phyloP scores from a whole-genome alignment of 2,329 filamentous ascomycete species.

The Bipolaris sorokiniana region DNA sequence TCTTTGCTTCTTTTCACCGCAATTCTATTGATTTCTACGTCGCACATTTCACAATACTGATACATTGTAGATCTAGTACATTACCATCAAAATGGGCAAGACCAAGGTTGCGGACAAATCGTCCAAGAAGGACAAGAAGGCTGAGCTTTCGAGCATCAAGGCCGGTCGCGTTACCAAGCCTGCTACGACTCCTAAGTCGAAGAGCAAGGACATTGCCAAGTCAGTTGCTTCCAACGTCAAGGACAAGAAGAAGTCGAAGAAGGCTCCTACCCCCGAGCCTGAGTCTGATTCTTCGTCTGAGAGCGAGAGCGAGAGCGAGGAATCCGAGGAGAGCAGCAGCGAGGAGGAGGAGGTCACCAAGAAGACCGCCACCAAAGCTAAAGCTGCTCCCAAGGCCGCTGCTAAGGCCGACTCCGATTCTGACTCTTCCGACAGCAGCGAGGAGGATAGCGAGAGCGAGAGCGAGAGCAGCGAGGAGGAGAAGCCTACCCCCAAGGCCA shows the following conservation, averaged over 20 bases:
- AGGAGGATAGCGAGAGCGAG: conserved; percentile 36
- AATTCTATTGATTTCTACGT: conserved; percentile 7
- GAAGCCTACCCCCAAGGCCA: conserved; percentile 38
- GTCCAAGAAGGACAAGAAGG: conserved; percentile 66
- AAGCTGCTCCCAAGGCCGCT: conserved; percentile 44
- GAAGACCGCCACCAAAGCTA: conserved; percentile 43
- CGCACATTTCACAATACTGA: conserved; percentile 36
- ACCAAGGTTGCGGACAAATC: conserved; percentile 43
- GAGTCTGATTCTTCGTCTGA: conserved; percentile 49
- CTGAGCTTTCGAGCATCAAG: conserved; percentile 65
- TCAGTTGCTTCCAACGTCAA: conserved; percentile 44
- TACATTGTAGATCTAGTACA: conserved; percentile 38
- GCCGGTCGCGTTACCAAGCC: conserved; percentile 71
- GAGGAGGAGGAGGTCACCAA: conserved; percentile 46
- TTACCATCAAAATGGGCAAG: conserved; percentile 45
- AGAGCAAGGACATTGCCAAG: conserved; percentile 72
- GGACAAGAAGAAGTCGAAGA: conserved; percentile 61
- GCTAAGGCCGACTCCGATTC: conserved; percentile 48
- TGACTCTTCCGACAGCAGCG: conserved; percentile 29
- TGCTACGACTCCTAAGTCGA: conserved; percentile 67
- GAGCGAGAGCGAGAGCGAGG: conserved; percentile 45
- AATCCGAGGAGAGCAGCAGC: conserved; percentile 37
- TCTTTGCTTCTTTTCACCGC: conserved; percentile 21
- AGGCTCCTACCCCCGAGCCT: conserved; percentile 56
- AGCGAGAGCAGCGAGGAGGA: conserved; percentile 41